Base-by-base conservation (phyloP, 768 basidiomycete genomes). In the Lentinula detonsa region DNA sequence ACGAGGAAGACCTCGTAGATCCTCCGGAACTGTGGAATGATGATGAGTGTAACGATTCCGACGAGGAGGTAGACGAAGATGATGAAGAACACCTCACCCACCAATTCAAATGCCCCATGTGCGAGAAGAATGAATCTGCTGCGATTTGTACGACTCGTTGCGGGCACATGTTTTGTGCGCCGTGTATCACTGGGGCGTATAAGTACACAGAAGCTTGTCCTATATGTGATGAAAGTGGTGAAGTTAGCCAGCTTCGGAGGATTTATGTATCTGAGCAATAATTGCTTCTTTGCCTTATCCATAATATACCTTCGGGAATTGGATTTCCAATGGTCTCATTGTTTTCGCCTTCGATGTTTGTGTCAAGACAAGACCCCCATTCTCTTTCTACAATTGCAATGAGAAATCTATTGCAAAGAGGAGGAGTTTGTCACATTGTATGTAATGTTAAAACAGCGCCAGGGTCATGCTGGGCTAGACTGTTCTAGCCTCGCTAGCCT, bases 401-500 rank as follows among this genome's bases (percentile, higher is more conserved):
- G 28, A 28, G 28, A 4, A 28, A 28, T 2, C 3, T 0, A 28
- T 28, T 3, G 3, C 28, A 28, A 28, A 28, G 28, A 28, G 28
- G 3, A 28, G 28, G 28, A 28, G 28, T 28, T 28, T 28, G 28
- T 28, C 28, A 28, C 28, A 28, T 28, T 28, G 28, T 3, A 28
- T 28, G 28, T 3, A 28, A 28, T 28, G 28, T 28, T 3, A 28
- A 28, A 28, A 3, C 0, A 23, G 23, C 23, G 23, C 2, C 23
- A 23, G 23, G 2, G 23, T 23, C 23, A 2, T 23, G 23, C 28
- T 3, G 3, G 28, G 28, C 28, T 28, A 28, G 28, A 28, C 28
- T 28, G 28, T n/a, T n/a, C n/a, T 60, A n/a, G 54, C 28, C 43
- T 57, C 51, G 18, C 62, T 61, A 55, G 62, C 62, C 37, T 9